These are phyloP conservation scores for Pseudonectria foliicola DNA, from an alignment of 2,329 filamentous ascomycete species.

Conservation along the genomic window DNA sequence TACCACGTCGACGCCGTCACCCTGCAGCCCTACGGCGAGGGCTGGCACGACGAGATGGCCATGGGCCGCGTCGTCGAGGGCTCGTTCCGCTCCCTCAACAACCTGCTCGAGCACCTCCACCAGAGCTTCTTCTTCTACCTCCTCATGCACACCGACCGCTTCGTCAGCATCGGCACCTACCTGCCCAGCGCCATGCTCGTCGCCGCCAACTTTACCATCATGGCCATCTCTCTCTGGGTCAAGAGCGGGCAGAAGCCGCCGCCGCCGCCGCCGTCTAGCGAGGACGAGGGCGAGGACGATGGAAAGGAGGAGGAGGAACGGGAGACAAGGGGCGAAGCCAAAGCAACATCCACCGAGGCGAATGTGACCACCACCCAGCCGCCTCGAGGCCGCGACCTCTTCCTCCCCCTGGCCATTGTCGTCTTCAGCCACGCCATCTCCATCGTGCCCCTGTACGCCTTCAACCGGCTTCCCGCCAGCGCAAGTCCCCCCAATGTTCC, in stretches of 20 bases:
- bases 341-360: conserved; percentile 12
- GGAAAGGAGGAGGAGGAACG: conserved; percentile 7
- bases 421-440: conserved; percentile 68
- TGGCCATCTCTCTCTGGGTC: conserved; percentile 90
- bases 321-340: conserved; percentile 22
- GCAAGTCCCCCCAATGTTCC: conserved; percentile 40
- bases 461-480: conserved; percentile 63
- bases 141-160: conserved; percentile 82
- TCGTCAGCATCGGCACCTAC: conserved; percentile 97
- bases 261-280: conserved; percentile 24
- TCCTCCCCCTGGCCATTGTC: conserved; percentile 68
- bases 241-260: conserved; percentile 60
- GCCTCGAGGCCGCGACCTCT: conserved; percentile 56
- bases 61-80: conserved; percentile 86
- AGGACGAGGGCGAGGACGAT: conserved; percentile 7
- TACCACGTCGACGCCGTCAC: conserved; percentile 98
- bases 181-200: conserved; percentile 96
- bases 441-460: conserved; percentile 74
- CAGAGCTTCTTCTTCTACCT: conserved; percentile 99
- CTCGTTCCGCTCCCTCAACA: conserved; percentile 89
- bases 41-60: conserved; percentile 97
- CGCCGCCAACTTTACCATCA: conserved; percentile 90
- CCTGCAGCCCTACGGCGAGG: conserved; percentile 78
- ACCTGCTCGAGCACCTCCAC: conserved; percentile 90
- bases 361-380: conserved; percentile 5